Conservation (phyloP, 176 grass and related monocot genomes). For the Carex pumila region DNA sequence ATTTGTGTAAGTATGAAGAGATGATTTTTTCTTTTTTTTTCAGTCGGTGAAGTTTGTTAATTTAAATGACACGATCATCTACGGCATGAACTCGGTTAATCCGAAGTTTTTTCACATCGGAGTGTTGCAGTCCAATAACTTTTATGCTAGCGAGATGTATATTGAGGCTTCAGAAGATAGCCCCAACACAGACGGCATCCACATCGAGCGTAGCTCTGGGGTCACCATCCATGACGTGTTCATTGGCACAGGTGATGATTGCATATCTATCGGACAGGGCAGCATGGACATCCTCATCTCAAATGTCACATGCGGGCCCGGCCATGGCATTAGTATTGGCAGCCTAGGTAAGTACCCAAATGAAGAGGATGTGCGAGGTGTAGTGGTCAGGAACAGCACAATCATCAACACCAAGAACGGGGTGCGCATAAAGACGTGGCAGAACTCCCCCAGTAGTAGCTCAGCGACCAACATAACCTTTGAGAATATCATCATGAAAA, state of each 20-base stretch:
- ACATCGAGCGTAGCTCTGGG: conserved; percentile 41
- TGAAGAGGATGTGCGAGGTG: conserved; percentile 36
- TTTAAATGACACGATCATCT: background rate
- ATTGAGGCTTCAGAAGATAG: conserved; percentile 38
- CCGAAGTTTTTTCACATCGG: conserved; percentile 80
- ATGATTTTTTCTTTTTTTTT: background rate
- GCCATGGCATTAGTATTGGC: conserved; percentile 66
- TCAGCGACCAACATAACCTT: conserved; percentile 38
- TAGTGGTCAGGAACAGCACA: conserved; percentile 40
- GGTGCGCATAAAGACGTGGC: conserved; percentile 71
- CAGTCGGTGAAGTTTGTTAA: background rate
- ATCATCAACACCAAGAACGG: conserved; percentile 45
- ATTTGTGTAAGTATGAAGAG: background rate
- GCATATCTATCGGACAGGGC: conserved; percentile 63
- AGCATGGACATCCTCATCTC: conserved; percentile 32
- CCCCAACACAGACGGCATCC: conserved; percentile 73
- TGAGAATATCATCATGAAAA: conserved; percentile 44
- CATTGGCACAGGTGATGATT: conserved; percentile 51
- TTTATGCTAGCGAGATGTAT: conserved; percentile 17
- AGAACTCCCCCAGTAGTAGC: conserved; percentile 35
- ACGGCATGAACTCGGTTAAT: conserved; percentile 41
- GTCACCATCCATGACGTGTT: conserved; percentile 24
- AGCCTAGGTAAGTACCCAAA: conserved; percentile 40
- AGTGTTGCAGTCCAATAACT: conserved; percentile 20
- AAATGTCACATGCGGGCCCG: conserved; percentile 46